Evolutionary conservation across 306 rosid genomes (phyloP).

Genomic region (Leucaena leucocephala): DNA sequence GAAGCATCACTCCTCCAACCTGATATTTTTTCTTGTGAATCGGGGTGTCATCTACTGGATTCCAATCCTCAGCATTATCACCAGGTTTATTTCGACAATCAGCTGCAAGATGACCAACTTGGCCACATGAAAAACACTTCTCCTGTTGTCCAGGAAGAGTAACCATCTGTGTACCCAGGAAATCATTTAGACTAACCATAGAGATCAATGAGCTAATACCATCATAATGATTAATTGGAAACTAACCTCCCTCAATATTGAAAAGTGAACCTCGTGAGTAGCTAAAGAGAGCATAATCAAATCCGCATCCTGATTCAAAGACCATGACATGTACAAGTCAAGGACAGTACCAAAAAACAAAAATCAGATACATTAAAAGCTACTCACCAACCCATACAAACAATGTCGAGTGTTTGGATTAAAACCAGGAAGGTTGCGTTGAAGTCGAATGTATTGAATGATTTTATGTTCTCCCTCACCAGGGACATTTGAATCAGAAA

Average conservation of each 20-base stretch:
- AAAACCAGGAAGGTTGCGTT: slow-evolving; percentile 79
- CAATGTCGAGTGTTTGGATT: slow-evolving; percentile 89
- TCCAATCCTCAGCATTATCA: slow-evolving; percentile 57
- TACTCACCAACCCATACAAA: slow-evolving; percentile 90
- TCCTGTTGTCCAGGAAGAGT: slow-evolving; percentile 90
- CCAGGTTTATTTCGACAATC: slow-evolving; percentile 80
- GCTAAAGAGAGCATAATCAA: slow-evolving; percentile 92
- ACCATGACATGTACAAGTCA: slow-evolving; percentile 19
- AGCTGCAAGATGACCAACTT: slow-evolving; percentile 93
- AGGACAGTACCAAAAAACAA: background rate
- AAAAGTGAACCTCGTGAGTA: slow-evolving; percentile 94
- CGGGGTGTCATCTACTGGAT: slow-evolving; percentile 75
- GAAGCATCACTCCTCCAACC: slow-evolving; percentile 54
- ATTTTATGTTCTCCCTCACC: slow-evolving; percentile 99
- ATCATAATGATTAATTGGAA: slow-evolving; percentile 34
- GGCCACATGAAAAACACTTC: slow-evolving; percentile 85
- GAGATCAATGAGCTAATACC: slow-evolving; percentile 36
- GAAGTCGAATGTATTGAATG: slow-evolving; percentile 81
- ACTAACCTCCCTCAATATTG: slow-evolving; percentile 94
- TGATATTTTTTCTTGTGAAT: slow-evolving; percentile 94
- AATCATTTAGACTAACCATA: slow-evolving; percentile 36
- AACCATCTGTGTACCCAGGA: slow-evolving; percentile 62
- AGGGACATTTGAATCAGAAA: slow-evolving; percentile 94
- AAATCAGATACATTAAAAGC: background rate
- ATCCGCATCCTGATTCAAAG: slow-evolving; percentile 85